These are phyloP conservation scores for Talaromyces nanjingensis DNA, from an alignment of 495 filamentous ascomycete genomes.

Conservation along the genomic window DNA sequence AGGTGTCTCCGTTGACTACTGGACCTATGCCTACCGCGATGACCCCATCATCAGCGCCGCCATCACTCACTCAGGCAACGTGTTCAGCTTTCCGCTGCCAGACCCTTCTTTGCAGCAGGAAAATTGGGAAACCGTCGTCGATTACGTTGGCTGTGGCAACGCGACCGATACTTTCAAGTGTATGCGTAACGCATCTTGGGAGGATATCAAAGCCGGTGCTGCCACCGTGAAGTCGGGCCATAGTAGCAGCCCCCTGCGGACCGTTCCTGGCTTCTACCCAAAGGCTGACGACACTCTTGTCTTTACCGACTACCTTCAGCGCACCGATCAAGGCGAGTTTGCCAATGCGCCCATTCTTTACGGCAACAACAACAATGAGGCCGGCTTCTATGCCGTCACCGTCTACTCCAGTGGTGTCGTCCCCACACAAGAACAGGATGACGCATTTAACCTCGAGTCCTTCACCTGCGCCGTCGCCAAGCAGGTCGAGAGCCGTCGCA, in stretches of 20 bases:
- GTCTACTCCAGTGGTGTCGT: conserved; percentile 19
- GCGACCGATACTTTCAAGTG: background rate
- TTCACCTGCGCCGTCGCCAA: conserved; percentile 39
- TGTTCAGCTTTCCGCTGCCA: conserved; percentile 30
- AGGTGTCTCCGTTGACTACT: conserved; percentile 42
- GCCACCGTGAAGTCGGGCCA: conserved; percentile 7
- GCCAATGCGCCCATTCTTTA: conserved; percentile 33
- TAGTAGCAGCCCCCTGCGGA: conserved; percentile 6
- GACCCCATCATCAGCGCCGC: conserved; percentile 36
- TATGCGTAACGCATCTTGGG: background rate
- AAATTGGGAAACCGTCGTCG: conserved; percentile 33
- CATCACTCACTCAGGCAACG: conserved; percentile 49
- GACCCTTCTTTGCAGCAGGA: conserved; percentile 16
- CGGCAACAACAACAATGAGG: conserved; percentile 41
- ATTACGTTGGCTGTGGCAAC: conserved; percentile 30
- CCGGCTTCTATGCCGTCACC: conserved; percentile 33
- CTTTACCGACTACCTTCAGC: conserved; percentile 36
- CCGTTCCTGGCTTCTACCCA: conserved; percentile 36
- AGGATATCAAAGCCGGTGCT: conserved; percentile 17
- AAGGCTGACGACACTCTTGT: conserved; percentile 39
- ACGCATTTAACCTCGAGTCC: conserved; percentile 30
- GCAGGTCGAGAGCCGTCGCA: conserved; percentile 24
- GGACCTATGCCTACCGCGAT: conserved; percentile 36
- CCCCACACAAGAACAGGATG: conserved; percentile 23
- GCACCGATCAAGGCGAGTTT: conserved; percentile 27